phyloP scores from a whole-genome alignment of 2,329 filamentous ascomycete species.

The Annulohypoxylon truncatum region DNA sequence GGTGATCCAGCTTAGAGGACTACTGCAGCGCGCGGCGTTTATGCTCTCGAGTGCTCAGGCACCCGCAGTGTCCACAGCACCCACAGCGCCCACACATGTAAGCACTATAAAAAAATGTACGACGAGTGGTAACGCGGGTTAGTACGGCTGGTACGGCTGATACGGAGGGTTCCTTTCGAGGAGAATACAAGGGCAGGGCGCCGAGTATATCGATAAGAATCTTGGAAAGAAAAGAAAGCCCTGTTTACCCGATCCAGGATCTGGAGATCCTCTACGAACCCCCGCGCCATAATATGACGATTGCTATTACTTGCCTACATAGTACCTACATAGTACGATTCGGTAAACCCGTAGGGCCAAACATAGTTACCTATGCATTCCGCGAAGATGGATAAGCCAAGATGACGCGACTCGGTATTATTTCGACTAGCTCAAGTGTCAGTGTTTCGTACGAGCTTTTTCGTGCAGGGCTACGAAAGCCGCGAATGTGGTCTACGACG shows the following conservation, averaged over 20 bases:
- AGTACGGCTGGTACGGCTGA: background rate
- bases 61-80: background rate
- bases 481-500: background rate
- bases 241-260: constrained; percentile 29
- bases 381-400: constrained; percentile 2
- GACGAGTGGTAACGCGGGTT: constrained; percentile 12
- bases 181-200: background rate
- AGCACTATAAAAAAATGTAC: constrained; percentile 29
- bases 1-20: constrained; percentile 16
- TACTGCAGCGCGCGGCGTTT: constrained; percentile 17
- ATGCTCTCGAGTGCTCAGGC: constrained; percentile 7
- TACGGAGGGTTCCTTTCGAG: background rate
- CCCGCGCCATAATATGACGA: constrained; percentile 45
- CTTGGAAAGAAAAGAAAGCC: constrained; percentile 17
- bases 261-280: constrained; percentile 24
- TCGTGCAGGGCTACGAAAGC: background rate
- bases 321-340: constrained; percentile 3
- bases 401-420: background rate
- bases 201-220: constrained; percentile 33
- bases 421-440: background rate
- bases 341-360: constrained; percentile 20
- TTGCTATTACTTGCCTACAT: constrained; percentile 30
- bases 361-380: too few species aligned
- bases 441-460: background rate
- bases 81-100: constrained; percentile 15